Base-by-base conservation (phyloP, 2,329 filamentous ascomycete species). In the Colletotrichum musicola region DNA sequence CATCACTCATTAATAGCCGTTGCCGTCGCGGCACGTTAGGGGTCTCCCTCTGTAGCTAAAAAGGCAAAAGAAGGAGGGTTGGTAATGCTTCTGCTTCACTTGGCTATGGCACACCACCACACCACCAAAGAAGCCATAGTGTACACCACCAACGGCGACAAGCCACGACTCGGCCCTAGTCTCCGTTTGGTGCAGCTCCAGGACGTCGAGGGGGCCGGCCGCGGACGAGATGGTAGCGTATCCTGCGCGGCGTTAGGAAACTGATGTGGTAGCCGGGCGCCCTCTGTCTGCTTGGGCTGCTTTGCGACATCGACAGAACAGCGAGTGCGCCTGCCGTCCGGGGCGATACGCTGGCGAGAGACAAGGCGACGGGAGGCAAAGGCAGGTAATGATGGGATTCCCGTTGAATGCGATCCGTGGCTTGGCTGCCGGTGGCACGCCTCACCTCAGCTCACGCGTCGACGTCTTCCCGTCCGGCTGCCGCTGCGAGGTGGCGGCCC, bases 111-210 rank as follows among this genome's bases (percentile, higher is more conserved):
- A 61, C 49, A 65, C 50, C 62, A 30, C 27, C 6, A 30, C 27
- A 30, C 27, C 30, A 35, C 30, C 30, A 35, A 53, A 25, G 22
- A 50, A 25, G 53, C 59, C 35, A 30, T 22, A 22, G 20, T 22
- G 20, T n/a, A 35, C 65, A 68, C 47, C 62, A 59, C 27, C 30
- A 46, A 14, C 54, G 50, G 55, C 55, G 18, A 51, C 55, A 55
- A 60, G 66, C 62, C 56, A 65, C 42, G 62, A 57, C 50, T 55
- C n/a, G 55, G 35, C 55, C 46, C 66, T 68, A 68, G 55, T 56
- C 62, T 65, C 22, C 22, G 35, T 54, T 49, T 42, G 56, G 55
- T 18, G 22, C 54, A 50, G 65, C 42, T 55, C 47, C 55, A 60
- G 55, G 35, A 50, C 49, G 50, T 49, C 62, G 35, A 51, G 22